These are phyloP conservation scores for Globisporangium polare DNA, from an alignment of 352 stramenopile species.

Conservation along the genomic window DNA sequence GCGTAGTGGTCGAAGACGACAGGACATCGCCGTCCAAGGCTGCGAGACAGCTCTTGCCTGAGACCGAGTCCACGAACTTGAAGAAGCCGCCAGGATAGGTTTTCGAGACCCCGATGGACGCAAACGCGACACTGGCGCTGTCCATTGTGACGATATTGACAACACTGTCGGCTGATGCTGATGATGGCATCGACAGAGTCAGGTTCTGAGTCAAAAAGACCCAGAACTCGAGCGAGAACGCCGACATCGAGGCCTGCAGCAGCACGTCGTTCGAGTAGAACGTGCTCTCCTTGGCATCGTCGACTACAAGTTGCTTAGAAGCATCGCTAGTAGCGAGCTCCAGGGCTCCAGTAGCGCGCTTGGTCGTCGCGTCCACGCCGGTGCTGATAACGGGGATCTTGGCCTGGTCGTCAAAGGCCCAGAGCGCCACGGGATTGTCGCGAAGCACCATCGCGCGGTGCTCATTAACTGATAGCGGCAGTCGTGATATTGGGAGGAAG, in stretches of 20 bases:
- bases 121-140: constrained; percentile 7
- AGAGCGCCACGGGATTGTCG: constrained; percentile 59
- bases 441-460: constrained; percentile 46
- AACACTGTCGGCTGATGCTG: not conserved
- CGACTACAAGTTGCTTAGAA: constrained; percentile 30
- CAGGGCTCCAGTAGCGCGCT: constrained; percentile 9
- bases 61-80: constrained; percentile 21
- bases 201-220: constrained; percentile 17
- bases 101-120: constrained; percentile 3
- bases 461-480: constrained; percentile 50
- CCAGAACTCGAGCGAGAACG: constrained; percentile 72
- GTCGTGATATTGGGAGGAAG: constrained; percentile 30
- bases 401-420: constrained; percentile 43
- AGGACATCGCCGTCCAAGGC: not conserved
- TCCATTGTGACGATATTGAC: constrained; percentile 15
- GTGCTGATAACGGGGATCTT: constrained; percentile 21
- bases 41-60: constrained; percentile 15
- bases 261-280: constrained; percentile 52
- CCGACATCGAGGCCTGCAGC: constrained; percentile 38
- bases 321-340: constrained; percentile 10
- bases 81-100: constrained; percentile 16
- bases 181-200: not conserved
- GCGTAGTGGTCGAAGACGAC: not conserved
- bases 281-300: constrained; percentile 39
- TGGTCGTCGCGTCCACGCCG: not conserved